Percentiles rank a stretch among this genome's conserved stretches.
Conservation (phyloP, 2,329 filamentous ascomycete species). For the Trichoderma harzianum region DNA sequence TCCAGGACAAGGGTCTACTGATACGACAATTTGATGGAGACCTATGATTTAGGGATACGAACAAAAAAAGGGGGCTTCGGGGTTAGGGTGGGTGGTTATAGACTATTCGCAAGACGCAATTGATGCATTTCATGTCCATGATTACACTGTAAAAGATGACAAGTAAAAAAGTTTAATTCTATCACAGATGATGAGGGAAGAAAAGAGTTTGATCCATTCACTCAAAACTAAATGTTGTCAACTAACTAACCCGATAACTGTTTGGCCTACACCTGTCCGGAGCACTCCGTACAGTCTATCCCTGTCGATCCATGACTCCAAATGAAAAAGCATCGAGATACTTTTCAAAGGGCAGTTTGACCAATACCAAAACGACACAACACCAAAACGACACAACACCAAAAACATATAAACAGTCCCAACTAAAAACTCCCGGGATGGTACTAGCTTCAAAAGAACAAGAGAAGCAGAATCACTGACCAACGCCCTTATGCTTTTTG, state of each 20-base stretch:
- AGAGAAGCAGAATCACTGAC: neutral
- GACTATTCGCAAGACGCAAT: constrained; percentile 1
- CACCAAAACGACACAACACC: neutral
- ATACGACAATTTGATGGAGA: constrained; percentile 75
- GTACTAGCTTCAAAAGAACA: neutral
- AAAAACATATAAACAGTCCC: neutral
- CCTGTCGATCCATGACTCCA: constrained; percentile 7
- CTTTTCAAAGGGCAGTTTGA: neutral
- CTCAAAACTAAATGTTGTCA: too few relatives aligned
- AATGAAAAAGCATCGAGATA: neutral
- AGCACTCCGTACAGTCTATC: constrained; percentile 11
- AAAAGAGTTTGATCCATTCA: neutral
- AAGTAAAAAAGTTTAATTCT: neutral
- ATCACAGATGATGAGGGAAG: neutral
- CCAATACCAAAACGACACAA: neutral
- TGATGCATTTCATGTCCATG: neutral
- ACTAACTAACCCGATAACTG: neutral
- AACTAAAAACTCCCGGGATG: neutral
- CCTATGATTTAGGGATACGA: constrained; percentile 22
- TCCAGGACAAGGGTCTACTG: constrained; percentile 67
- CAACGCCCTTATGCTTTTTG: neutral
- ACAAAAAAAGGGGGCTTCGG: neutral
- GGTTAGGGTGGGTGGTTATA: neutral
- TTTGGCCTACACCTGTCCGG: neutral
- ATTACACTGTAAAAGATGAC: neutral